Evolutionary conservation across 2,329 filamentous ascomycete species (phyloP).

Genomic region (Aspergillus luchuensis): DNA sequence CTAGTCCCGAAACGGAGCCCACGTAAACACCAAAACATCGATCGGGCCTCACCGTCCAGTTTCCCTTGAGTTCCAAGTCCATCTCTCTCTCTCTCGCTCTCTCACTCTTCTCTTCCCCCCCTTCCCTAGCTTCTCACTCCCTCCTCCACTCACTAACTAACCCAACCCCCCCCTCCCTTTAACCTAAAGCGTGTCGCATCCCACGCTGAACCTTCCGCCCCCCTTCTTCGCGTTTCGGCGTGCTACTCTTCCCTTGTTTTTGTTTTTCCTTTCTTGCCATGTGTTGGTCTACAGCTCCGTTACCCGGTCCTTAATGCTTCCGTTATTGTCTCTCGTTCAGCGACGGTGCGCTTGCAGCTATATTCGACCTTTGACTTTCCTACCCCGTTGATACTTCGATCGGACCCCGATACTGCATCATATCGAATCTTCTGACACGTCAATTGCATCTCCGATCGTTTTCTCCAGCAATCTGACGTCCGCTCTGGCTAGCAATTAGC

Average conservation of each 20-base stretch:
- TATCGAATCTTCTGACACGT: not conserved
- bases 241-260: constrained; percentile 7
- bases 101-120: constrained; percentile 7
- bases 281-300: constrained; percentile 15
- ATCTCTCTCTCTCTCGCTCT: constrained; percentile 14
- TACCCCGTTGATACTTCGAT: not conserved
- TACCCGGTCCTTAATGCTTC: constrained; percentile 10
- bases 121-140: not conserved
- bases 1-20: constrained; percentile 40
- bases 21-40: constrained; percentile 42
- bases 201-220: not conserved
- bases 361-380: not conserved
- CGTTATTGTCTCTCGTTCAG: constrained; percentile 7
- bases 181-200: not conserved
- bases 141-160: constrained; percentile 1
- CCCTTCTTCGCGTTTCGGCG: not conserved
- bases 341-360: not conserved
- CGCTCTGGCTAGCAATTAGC: not conserved
- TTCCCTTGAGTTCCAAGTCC: constrained; percentile 17
- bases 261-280: constrained; percentile 13
- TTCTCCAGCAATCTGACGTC: not conserved
- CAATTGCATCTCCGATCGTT: not conserved
- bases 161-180: no score
- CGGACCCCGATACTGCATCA: not conserved
- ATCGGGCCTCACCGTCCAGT: constrained; percentile 40